Base-by-base conservation (phyloP, 1,284 basidiomycete species). In the Microbotryum scabiosae region DNA sequence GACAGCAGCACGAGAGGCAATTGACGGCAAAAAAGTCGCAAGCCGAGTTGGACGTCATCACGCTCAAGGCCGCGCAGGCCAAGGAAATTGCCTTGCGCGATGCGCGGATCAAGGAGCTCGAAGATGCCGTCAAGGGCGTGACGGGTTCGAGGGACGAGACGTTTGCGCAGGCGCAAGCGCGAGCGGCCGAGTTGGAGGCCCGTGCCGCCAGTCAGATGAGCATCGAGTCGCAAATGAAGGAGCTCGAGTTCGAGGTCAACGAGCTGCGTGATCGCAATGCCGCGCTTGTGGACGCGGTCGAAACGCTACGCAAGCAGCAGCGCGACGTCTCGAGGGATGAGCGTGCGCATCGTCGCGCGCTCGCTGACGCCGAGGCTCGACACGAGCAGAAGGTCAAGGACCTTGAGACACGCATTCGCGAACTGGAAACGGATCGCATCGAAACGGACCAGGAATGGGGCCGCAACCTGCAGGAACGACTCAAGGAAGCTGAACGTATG, bases 151-250 rank as follows among this genome's bases (percentile, higher is more conserved):
- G 90, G 69, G 84, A 84, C 67, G 73, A 78, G 20, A 81, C 90
- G 60, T 96, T 94, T 71, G 87, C 90, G 65, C 83, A 87, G 62
- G 78, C 90, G 5, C 89, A 96, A 75, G 71, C 86, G 48, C 85
- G 87, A 28, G 88, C 93, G 73, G 89, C 87, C 16, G 90, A 96
- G 71, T 75, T 87, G 18, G 92, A 97, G 75, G 85, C 86, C 0
- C 83, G 85, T 1, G 84, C 86, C 62, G 82, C 82, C 4, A 83
- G 86, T 62, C 78, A 85, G 1, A 88, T 90, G 69, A 81, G 80
- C 0, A 75, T 90, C 36, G 83, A 87, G 68, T 83, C 84, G 54
- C 85, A 87, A 69, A 85, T 84, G 30, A 84, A 84, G 10, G 92
- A 97, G 72, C 78, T 89, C 43, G 84, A 90, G 68, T 92, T 87